Base-by-base conservation (phyloP, 257 asterid species). In the Anisodus tanguticus region DNA sequence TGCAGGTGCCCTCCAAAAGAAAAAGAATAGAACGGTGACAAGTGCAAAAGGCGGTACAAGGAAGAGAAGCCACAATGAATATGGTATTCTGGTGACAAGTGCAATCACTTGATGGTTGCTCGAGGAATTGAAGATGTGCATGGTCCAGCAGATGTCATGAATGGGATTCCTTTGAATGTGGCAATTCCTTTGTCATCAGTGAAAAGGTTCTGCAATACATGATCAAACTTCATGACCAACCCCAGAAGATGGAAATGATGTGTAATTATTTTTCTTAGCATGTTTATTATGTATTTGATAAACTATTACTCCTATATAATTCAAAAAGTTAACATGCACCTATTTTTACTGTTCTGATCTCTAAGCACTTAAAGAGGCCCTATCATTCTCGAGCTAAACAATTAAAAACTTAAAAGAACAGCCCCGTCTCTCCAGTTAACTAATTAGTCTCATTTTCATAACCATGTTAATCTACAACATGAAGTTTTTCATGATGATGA, bases 131-230 rank as follows among this genome's bases (percentile, higher is more conserved):
- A 89, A 43, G 99, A 92, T 66, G 91, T 88, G 92, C 98, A 93
- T 3, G 99, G 96, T 26, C 99, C 99, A 45, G 97, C 90, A 47
- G 95, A 92, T 53, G 98, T 97, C 98, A 90, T 94, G 72, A 97
- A 97, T 1, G 97, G 97, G 86, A 89, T 88, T 78, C 97, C 98
- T 85, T 94, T 95, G 91, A 92, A 97, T 16, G 93, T 92, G 5
- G 99, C 99, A 5, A 95, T 85, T 57, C 98, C 98, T 45, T 89
- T 88, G 19, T 89, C 97, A 68, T 97, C 95, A 0, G 98, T 93
- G 88, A 67, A 90, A 74, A 97, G 94, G 90, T 92, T 87, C 99
- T 97, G 95, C 95, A 88, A 26, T 26, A 31, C 83, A 82, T n/a
- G 81, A 70, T 31, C 26, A 62, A 16, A 6, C 16, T 58, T 15